Base-by-base conservation (phyloP, 441 rosid species). In the Dalechampia spathulata region DNA sequence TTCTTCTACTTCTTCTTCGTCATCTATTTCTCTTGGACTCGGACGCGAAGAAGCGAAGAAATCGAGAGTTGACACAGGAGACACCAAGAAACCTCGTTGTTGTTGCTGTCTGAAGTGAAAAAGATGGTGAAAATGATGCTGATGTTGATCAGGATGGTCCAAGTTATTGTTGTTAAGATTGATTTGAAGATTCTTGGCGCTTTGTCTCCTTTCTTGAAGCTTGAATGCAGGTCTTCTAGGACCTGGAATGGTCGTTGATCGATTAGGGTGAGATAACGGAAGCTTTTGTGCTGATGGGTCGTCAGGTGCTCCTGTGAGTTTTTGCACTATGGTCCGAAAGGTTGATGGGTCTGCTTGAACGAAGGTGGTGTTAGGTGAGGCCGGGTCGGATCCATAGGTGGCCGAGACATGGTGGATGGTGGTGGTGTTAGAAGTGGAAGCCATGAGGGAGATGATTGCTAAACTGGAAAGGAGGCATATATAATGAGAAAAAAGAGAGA, bases 271-370 rank as follows among this genome's bases (percentile, higher is more conserved):
- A 41, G 79, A 72, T 44, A 80, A 10, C 0, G 88, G 89, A 32
- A 80, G 83, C 66, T 80, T 86, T 7, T 54, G 83, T 52, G 74
- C 19, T 19, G 72, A 58, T 30, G 75, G 42, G 22, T 78, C 78
- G 15, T 63, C 78, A 26, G 85, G 67, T 40, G 91, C 85, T 22
- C 96, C 96, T 14, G 94, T 88, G 48, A 88, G 89, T 55, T 74
- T 73, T 62, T 88, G 96, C 46, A 88, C 96, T 40, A 85, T 78
- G 75, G 87, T 63, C 0, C 96, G 89, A 76, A 88, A 88, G 36
- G 66, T 88, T 14, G 91, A 83, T 5, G 94, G 91, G 63, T 88
- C 83, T 36, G 96, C 91, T 64, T 85, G 91, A 58, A 88, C 89
- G 46, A 88, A 85, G 69, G 89, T 85, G 63, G 89, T 85, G 77